Evolutionary conservation across 1,139 yeast species (phyloP), one percentile per base, ranked within the genome.

Genomic region (Pichia sp.): DNA sequence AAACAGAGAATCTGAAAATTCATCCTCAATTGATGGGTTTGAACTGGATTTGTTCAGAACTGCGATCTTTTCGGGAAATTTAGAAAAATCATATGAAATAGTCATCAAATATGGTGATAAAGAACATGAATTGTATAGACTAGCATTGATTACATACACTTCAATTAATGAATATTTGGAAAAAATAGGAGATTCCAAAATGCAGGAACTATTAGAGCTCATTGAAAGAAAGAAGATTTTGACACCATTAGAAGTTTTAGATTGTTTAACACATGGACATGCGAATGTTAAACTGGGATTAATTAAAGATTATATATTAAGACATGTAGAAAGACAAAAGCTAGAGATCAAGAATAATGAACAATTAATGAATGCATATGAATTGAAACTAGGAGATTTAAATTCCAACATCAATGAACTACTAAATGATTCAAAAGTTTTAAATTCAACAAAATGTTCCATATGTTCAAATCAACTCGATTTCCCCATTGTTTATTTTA

Each of bases 401-500:
- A 70, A 76, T 38, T 66, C 66, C 16, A 76, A 79, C 51, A 70
- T 90, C 16, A 66, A 76, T 1, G 79, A 76, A 42, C 65, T 85
- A 40, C 59, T 71, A 5, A 61, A 71, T 2, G 78, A 79, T 41
- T 82, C 90, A 1, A 74, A 79, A 36, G 73, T 81, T 8, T 71
- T 89, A 2, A 90, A 85, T 59, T 79, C 82, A 54, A 46, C 43
- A 1, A 50, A 42, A 44, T 94, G 98, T 63, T 71, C 82, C 20
- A 74, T 82, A 8, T 94, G 98, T 62, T 72, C 78, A 16, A 71
- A 77, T 45, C 73, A 79, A 25, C 68, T 92, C 30, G 95, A 88
- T 51, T 73, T 83, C 47, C 97, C 97, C 0, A 76, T 84, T 9
- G 77, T 86, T 1, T 95, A 87, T 59, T 94, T 90, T 69, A 79